Conservation (phyloP, 2,329 filamentous ascomycete species). For the Teratosphaeria gauchensis region DNA sequence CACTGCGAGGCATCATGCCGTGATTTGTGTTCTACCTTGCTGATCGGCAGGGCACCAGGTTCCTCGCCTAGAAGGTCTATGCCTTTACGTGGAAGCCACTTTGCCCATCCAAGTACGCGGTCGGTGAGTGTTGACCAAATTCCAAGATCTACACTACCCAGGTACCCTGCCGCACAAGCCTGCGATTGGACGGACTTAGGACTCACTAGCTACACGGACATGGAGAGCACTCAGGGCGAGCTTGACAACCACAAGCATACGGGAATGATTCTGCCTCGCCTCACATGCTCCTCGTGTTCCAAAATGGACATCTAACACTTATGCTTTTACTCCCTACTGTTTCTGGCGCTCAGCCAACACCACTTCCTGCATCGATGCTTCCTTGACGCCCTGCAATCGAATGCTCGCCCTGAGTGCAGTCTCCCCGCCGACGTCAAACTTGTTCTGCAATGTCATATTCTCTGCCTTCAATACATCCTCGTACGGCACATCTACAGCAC, state of each 20-base stretch:
- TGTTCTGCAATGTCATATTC: constrained; percentile 23
- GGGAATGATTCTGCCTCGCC: no score
- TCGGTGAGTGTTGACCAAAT: no score
- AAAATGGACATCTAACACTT: no score
- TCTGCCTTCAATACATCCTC: constrained; percentile 25
- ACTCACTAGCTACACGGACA: no score
- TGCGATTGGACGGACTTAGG: no score
- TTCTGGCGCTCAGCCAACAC: background rate
- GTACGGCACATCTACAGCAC: constrained; percentile 29
- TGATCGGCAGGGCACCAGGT: background rate
- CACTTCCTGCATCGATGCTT: constrained; percentile 1
- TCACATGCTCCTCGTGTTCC: no score
- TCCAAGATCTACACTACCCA: no score
- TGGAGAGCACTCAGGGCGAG: no score
- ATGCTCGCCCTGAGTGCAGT: constrained; percentile 29
- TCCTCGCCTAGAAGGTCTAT: background rate
- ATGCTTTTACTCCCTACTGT: background rate
- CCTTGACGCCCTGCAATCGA: constrained; percentile 23
- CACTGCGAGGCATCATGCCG: background rate
- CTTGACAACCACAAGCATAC: no score
- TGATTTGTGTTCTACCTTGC: background rate
- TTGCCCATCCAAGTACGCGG: background rate
- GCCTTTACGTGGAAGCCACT: background rate
- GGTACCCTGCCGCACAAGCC: no score
- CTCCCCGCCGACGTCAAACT: constrained; percentile 29